Evolutionary conservation across 2,329 filamentous ascomycete species (phyloP).

Genomic region (Emergomyces orientalis): DNA sequence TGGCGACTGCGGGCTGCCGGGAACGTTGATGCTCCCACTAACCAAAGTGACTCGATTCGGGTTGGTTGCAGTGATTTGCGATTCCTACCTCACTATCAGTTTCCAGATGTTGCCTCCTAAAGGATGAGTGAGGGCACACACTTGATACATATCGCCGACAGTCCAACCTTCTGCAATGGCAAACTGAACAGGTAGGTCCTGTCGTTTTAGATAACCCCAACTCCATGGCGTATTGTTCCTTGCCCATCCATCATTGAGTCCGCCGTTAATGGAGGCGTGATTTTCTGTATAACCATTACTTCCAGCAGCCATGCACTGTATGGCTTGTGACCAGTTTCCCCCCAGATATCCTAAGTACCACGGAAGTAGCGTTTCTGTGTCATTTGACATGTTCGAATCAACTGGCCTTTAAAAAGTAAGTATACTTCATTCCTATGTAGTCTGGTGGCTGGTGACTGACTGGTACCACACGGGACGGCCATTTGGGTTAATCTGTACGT

Average conservation of each 20-base stretch:
- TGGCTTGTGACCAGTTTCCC: slow-evolving; percentile 42
- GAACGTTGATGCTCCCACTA: slow-evolving; percentile 45
- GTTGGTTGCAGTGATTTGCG: slow-evolving; percentile 44
- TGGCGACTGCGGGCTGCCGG: slow-evolving; percentile 37
- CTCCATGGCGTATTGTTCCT: slow-evolving; percentile 46
- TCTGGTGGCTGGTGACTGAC: slow-evolving; percentile 23
- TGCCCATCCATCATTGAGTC: slow-evolving; percentile 47
- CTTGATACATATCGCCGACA: slow-evolving; percentile 49
- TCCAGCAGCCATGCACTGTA: slow-evolving; percentile 47
- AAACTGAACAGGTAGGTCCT: slow-evolving; percentile 48
- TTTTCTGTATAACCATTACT: slow-evolving; percentile 46
- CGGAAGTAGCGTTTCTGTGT: slow-evolving; percentile 40
- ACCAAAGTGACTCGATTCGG: slow-evolving; percentile 46
- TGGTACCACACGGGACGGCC: slow-evolving; percentile 42
- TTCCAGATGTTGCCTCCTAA: not conserved
- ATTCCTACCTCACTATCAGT: slow-evolving; percentile 28
- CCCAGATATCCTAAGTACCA: slow-evolving; percentile 50
- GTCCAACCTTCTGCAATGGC: slow-evolving; percentile 48
- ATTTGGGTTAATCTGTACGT: slow-evolving; percentile 42
- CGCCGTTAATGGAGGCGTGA: slow-evolving; percentile 44
- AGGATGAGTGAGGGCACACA: slow-evolving; percentile 9
- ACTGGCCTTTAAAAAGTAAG: slow-evolving; percentile 25
- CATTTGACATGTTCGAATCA: slow-evolving; percentile 30
- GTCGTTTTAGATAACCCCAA: slow-evolving; percentile 44
- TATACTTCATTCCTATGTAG: not conserved